phyloP scores from a whole-genome alignment of 2,329 filamentous ascomycete genomes.

The Dothiorella sarmentorum region DNA sequence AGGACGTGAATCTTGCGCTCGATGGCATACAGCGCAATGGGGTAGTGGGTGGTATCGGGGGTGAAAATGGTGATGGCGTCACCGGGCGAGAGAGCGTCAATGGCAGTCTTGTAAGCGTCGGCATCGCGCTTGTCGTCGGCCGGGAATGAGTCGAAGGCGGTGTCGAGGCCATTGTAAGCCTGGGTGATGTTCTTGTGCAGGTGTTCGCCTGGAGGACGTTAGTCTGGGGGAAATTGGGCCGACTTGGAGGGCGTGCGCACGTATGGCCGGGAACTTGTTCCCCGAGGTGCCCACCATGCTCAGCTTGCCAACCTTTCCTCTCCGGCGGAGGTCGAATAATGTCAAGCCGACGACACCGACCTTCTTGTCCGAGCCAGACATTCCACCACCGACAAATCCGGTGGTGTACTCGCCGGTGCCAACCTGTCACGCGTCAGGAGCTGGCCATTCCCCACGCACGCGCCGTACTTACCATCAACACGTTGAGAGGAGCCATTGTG shows the following conservation, averaged over 20 bases:
- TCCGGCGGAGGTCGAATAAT: conserved; percentile 80
- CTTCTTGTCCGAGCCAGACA: conserved; percentile 90
- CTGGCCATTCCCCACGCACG: too few species aligned
- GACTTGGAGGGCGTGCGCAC: conserved; percentile 49
- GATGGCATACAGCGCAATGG: conserved; percentile 89
- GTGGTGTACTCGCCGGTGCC: conserved; percentile 89
- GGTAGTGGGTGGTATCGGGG: conserved; percentile 86
- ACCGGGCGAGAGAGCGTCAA: conserved; percentile 75
- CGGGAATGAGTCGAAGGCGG: conserved; percentile 78
- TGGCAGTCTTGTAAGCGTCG: conserved; percentile 82
- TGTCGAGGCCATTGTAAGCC: conserved; percentile 85
- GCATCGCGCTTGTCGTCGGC: conserved; percentile 70
- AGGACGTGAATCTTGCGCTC: conserved; percentile 84
- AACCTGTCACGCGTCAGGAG: conserved; percentile 48
- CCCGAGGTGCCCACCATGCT: conserved; percentile 90
- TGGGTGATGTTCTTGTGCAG: conserved; percentile 82
- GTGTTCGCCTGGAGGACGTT: conserved; percentile 62
- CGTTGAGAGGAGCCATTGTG: conserved; percentile 49
- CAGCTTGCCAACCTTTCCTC: conserved; percentile 82
- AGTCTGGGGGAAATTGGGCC: not conserved
- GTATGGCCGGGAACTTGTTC: conserved; percentile 85
- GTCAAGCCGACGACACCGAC: conserved; percentile 89
- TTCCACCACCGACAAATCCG: conserved; percentile 80
- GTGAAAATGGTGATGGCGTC: conserved; percentile 96
- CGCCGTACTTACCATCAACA: conserved; percentile 45